Evolutionary conservation across 176 grass and related monocot species (phyloP).

Genomic region (Oryza punctata): DNA sequence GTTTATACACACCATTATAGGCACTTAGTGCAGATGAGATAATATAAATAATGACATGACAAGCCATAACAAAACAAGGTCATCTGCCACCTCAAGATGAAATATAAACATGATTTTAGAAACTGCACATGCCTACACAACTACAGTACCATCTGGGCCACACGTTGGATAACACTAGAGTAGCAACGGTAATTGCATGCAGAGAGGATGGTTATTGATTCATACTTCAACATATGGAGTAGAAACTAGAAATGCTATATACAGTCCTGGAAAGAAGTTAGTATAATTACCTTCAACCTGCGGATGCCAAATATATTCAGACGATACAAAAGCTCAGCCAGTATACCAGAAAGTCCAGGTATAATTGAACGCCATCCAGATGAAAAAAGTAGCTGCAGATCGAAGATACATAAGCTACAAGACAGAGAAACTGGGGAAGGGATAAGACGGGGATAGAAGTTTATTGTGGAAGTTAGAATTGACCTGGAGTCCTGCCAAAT

Average conservation of each 20-base stretch:
- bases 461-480: constrained; percentile 11
- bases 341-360: constrained; percentile 79
- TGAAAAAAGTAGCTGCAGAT: constrained; percentile 81
- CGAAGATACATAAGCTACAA: constrained; percentile 35
- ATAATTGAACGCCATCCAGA: constrained; percentile 76
- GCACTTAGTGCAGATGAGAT: neutral
- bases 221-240: constrained; percentile 9
- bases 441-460: neutral
- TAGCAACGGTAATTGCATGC: neutral
- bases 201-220: constrained; percentile 17
- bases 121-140: neutral
- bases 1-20: neutral
- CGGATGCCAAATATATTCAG: constrained; percentile 86
- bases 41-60: neutral
- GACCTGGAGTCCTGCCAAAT: constrained; percentile 96
- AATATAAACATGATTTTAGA: neutral
- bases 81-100: neutral
- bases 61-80: neutral
- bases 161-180: neutral
- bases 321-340: constrained; percentile 78
- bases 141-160: neutral
- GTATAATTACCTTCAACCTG: constrained; percentile 69
- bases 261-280: constrained; percentile 24
- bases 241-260: constrained; percentile 1
- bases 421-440: neutral